Base-by-base conservation (phyloP, 257 asterid genomes). In the Solanum sparsipilum region DNA sequence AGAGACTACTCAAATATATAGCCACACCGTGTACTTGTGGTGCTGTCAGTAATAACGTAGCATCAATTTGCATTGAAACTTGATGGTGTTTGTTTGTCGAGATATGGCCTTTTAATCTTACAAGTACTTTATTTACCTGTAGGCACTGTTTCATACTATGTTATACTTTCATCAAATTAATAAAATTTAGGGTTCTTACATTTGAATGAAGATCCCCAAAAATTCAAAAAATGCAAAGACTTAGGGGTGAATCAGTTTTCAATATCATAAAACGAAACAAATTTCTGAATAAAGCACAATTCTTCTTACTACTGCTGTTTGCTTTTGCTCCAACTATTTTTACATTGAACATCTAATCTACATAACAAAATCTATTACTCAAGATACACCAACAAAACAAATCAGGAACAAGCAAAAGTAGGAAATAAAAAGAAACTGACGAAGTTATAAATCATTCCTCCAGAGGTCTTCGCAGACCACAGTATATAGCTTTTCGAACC, bases 391-490 rank as follows among this genome's bases (percentile, higher is more conserved):
- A 25, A 39, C 41, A 85, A 36, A 27, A 67, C 58, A 16, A n/a
- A 71, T 41, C 60, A 86, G n/a, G 39, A 31, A 32, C 65, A 76
- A 86, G 84, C 70, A 46, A 29, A 12, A 85, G 8, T n/a, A 65
- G 21, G 68, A 85, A 38, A 84, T 35, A 16, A 27, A 35, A 63
- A 44, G 27, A 31, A 63, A 41, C 52, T 25, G 25, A 34, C 34
- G 1, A 20, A 65, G 85, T 4, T 90, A 90, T 90, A 72, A 84
- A 46, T 29, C 44, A 56, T 44, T 91, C 94, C 73, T 63, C 90
- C 16, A 74, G 23, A 23, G 96, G 94, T 44, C 98, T 94, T 65
- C 96, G 89, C 89, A 97, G 91, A 31, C 98, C 99, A 63, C 91
- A 93, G 87, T 94, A 96, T 48, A 97, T 88, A 39, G 98, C 94